These are phyloP conservation scores for Podila epicladia DNA, from an alignment of 192 early-diverging fungal species.

Conservation along the genomic window DNA sequence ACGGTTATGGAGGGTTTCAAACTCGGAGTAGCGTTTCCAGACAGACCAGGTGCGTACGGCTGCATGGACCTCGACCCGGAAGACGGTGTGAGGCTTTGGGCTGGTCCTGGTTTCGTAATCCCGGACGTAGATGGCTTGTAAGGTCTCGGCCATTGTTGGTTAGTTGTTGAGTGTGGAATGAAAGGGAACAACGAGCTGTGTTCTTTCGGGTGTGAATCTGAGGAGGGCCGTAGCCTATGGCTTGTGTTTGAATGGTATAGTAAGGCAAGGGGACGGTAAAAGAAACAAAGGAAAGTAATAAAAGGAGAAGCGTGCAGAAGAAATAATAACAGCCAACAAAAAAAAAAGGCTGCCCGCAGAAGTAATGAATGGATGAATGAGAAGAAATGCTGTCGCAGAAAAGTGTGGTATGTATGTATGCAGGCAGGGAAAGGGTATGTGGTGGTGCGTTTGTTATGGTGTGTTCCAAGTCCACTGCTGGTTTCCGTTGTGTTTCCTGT, in stretches of 20 bases:
- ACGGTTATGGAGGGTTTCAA: conserved; percentile 74
- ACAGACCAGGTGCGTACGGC: conserved; percentile 87
- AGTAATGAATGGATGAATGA: neutral
- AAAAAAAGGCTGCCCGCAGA: no score
- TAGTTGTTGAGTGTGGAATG: neutral
- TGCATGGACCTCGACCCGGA: conserved; percentile 77
- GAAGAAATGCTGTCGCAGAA: neutral
- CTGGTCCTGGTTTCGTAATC: conserved; percentile 58
- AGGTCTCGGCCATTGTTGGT: conserved; percentile 60
- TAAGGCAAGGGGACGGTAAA: neutral
- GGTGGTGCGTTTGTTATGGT: no score
- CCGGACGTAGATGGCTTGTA: conserved; percentile 67
- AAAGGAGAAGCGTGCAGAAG: neutral
- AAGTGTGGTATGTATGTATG: neutral
- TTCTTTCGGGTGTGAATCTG: neutral
- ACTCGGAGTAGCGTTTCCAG: conserved; percentile 89
- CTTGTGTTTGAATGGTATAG: neutral
- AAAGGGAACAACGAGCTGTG: neutral
- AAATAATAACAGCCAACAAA: no score
- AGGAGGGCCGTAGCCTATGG: neutral
- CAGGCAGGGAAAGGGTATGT: no score
- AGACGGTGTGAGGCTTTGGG: conserved; percentile 77
- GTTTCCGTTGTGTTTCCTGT: no score
- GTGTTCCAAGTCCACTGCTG: no score
- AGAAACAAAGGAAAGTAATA: neutral